Percentiles rank a stretch among this genome's conserved stretches.
phyloP scores from a whole-genome alignment of 2,329 filamentous ascomycete genomes.

The Fusarium avenaceum region DNA sequence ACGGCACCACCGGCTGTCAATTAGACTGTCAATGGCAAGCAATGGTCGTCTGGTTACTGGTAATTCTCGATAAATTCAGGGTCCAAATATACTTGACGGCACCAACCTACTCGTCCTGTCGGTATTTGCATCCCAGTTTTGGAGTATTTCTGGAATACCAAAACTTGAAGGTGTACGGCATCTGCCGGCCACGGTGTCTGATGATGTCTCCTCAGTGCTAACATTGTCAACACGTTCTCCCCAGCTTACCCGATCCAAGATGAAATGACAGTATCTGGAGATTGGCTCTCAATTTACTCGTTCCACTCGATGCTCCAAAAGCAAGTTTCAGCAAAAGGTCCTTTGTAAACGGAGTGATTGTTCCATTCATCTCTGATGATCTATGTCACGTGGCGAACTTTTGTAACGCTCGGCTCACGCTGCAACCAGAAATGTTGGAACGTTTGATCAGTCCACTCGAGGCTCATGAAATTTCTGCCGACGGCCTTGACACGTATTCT shows the following conservation, averaged over 20 bases:
- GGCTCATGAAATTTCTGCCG: constrained; percentile 19
- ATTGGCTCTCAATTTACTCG: constrained; percentile 6
- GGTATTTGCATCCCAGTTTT: constrained; percentile 9
- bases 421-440: constrained; percentile 31
- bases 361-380: constrained; percentile 25
- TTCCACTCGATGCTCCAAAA: constrained; percentile 14
- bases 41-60: constrained; percentile 8
- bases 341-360: constrained; percentile 21
- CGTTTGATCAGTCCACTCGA: constrained; percentile 37
- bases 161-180: background rate
- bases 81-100: constrained; percentile 9
- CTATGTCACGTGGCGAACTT: constrained; percentile 38
- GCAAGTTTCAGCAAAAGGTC: constrained; percentile 32
- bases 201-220: background rate
- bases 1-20: constrained; percentile 25
- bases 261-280: background rate
- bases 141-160: constrained; percentile 25
- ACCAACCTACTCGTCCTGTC: constrained; percentile 10
- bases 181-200: background rate
- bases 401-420: constrained; percentile 29
- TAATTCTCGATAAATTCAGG: constrained; percentile 27
- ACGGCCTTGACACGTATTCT: background rate
- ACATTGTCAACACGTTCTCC: background rate
- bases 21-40: constrained; percentile 22
- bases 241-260: background rate